These are phyloP conservation scores for Phyllostachys edulis DNA, from an alignment of 176 grass and related monocot species.

Conservation along the genomic window DNA sequence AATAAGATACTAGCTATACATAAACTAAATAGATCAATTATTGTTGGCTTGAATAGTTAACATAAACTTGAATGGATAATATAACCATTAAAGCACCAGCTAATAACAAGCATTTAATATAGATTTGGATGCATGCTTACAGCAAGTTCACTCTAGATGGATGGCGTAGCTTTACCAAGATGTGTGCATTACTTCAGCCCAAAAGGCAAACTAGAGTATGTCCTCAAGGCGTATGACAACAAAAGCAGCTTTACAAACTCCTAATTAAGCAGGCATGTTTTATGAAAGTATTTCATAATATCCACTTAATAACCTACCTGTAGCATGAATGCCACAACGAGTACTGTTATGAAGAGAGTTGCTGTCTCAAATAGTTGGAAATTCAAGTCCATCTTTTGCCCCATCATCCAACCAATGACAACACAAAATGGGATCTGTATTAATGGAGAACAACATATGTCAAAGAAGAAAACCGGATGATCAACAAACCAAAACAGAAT, in stretches of 20 bases:
- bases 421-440: slow-evolving; percentile 95
- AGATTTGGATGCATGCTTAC: neutral
- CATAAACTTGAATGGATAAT: neutral
- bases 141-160: neutral
- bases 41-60: neutral
- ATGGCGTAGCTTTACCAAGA: neutral
- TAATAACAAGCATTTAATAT: neutral
- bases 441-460: slow-evolving; percentile 17
- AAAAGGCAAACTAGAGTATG: neutral
- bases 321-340: slow-evolving; percentile 95
- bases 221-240: neutral
- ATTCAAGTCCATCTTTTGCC: slow-evolving; percentile 88
- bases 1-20: neutral
- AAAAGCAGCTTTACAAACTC: neutral
- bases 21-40: neutral
- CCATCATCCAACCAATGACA: slow-evolving; percentile 94
- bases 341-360: slow-evolving; percentile 88
- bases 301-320: slow-evolving; percentile 57
- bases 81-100: neutral
- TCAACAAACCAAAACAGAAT: neutral
- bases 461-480: neutral
- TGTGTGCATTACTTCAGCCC: neutral
- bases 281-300: neutral
- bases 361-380: slow-evolving; percentile 96
- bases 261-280: neutral